Conservation (phyloP, 1,284 basidiomycete genomes). For the Microbotryum lychnidis-dioicae region DNA sequence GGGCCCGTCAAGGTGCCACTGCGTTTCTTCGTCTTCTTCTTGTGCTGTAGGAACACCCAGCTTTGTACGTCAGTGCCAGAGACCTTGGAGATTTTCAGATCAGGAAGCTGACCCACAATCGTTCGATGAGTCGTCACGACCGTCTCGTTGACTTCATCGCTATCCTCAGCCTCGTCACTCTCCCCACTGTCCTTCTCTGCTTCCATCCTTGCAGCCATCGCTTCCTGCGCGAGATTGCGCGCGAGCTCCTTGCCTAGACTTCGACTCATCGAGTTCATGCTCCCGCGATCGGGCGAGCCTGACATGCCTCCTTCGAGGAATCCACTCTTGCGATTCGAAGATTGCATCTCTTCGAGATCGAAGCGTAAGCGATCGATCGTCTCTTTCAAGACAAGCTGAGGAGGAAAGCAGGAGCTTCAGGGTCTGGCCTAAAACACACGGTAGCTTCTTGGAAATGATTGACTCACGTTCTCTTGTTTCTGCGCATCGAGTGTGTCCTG, state of each 20-base stretch:
- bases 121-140: conserved; percentile 41
- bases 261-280: conserved; percentile 58
- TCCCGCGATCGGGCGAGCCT: conserved; percentile 37
- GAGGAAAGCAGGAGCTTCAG: not conserved
- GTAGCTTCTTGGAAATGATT: not conserved
- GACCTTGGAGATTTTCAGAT: not conserved
- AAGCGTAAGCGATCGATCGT: conserved; percentile 84
- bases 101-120: conserved; percentile 33
- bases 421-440: too few species aligned
- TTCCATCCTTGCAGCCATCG: conserved; percentile 36
- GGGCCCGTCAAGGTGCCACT: conserved; percentile 18
- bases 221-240: conserved; percentile 48
- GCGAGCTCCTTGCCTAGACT: conserved; percentile 71
- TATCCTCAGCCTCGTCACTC: conserved; percentile 46
- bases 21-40: conserved; percentile 30
- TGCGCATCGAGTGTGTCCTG: conserved; percentile 69
- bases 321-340: conserved; percentile 42
- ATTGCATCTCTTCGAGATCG: conserved; percentile 78
- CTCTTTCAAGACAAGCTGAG: conserved; percentile 60
- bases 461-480: conserved; percentile 71
- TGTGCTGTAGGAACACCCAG: conserved; percentile 1
- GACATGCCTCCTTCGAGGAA: conserved; percentile 37
- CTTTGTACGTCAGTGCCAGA: not conserved
- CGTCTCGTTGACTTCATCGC: conserved; percentile 40
- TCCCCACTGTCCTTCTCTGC: conserved; percentile 36